Base-by-base conservation (phyloP, 306 rosid species). In the Inga laurina region DNA sequence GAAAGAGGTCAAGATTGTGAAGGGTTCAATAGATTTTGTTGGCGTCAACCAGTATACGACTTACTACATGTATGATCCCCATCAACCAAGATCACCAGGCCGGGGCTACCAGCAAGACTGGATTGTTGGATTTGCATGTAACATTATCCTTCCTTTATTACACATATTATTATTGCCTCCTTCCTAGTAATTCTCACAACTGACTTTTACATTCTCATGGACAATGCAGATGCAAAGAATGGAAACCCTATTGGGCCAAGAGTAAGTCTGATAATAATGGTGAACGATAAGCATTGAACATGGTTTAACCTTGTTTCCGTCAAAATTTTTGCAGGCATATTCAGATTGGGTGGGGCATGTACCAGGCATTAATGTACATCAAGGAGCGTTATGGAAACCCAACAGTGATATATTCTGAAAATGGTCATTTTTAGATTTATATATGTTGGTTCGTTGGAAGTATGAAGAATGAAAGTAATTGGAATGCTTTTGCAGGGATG, bases 271-370 rank as follows among this genome's bases (percentile, higher is more conserved):
- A 43, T 9, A 34, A n/a, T 75, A n/a, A 49, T 73, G 19, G 43
- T 66, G 13, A 14, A 41, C 2, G 7, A 13, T 15, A 56, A 21
- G 51, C 65, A 57, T 5, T 9, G 22, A 27, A 30, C 72, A 56
- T 41, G 30, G 15, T 39, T 76, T 27, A 57, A 76, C 62, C 64
- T 44, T 43, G 43, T 30, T 76, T 45, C n/a, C 39, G 14, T 57
- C 24, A 37, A 14, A 27, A 41, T 11, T 39, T 78, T 64, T 82
- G 21, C 87, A 91, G 91, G 93, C 90, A 46, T 5, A 89, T 80
- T 89, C 95, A n/a, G 37, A 46, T 43, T 91, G 93, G 95, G 72
- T 91, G 93, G 95, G 95, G 95, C 15, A 59, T 91, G 88, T 89
- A 86, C 95, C 88, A 91, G 64, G 86, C 90, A 49, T 37, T 89